Evolutionary conservation across 1,139 yeast species (phyloP).

Genomic region (Arxiozyma slooffiae): DNA sequence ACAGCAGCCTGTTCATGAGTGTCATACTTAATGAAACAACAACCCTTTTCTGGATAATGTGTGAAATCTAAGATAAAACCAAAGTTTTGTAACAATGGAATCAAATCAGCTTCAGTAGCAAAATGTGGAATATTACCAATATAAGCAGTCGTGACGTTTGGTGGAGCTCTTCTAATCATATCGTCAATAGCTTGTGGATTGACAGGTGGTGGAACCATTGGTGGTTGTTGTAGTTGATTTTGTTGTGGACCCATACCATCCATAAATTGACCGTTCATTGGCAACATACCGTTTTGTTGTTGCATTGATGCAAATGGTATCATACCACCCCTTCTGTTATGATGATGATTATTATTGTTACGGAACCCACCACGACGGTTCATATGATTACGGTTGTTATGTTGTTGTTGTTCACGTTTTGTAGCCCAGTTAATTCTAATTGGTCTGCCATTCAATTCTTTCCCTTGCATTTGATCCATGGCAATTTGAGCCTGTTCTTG

Average conservation of each 20-base stretch:
- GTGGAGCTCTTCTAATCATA: slow-evolving; percentile 66
- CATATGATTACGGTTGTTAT: slow-evolving; percentile 19
- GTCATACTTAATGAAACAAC: slow-evolving; percentile 66
- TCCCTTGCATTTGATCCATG: slow-evolving; percentile 66
- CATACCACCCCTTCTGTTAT: slow-evolving; percentile 4
- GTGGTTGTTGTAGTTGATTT: slow-evolving; percentile 15
- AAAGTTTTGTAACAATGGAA: slow-evolving; percentile 68
- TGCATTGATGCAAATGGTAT: neutral
- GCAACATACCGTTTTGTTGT: slow-evolving; percentile 13
- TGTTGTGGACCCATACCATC: slow-evolving; percentile 3
- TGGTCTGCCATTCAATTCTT: slow-evolving; percentile 59
- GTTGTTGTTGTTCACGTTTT: slow-evolving; percentile 45
- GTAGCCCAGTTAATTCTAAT: slow-evolving; percentile 87
- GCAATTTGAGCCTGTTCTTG: slow-evolving; percentile 68
- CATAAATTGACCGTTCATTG: slow-evolving; percentile 1
- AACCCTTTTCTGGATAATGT: slow-evolving; percentile 60
- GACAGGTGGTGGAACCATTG: slow-evolving; percentile 28
- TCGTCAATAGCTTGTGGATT: slow-evolving; percentile 55
- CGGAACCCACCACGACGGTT: slow-evolving; percentile 22
- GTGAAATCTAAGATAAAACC: slow-evolving; percentile 78
- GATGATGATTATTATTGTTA: slow-evolving; percentile 15
- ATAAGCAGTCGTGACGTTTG: slow-evolving; percentile 71
- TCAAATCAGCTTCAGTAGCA: slow-evolving; percentile 61
- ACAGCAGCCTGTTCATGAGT: slow-evolving; percentile 82
- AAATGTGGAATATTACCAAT: slow-evolving; percentile 76